Evolutionary conservation across 306 rosid genomes (phyloP).

Genomic region (Malus sylvestris): DNA sequence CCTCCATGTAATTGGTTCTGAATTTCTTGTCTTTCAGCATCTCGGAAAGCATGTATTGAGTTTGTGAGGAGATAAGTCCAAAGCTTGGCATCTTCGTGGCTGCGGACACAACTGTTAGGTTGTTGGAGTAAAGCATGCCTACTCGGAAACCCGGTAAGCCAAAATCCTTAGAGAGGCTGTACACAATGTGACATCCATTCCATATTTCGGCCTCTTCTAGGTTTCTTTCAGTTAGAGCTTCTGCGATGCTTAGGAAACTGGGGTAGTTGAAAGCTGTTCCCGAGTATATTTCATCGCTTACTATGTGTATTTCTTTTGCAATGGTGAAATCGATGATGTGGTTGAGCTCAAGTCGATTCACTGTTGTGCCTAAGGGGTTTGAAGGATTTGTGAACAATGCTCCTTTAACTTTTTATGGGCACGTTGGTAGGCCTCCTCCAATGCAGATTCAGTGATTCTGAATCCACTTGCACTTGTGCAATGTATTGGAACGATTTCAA

Average conservation of each 20-base stretch:
- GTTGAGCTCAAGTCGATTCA: constrained; percentile 44
- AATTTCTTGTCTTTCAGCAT: constrained; percentile 46
- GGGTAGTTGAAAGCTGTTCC: constrained; percentile 57
- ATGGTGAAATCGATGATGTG: constrained; percentile 41
- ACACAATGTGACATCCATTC: constrained; percentile 47
- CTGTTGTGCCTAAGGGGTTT: constrained; percentile 66
- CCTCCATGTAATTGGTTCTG: constrained; percentile 30
- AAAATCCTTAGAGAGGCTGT: constrained; percentile 67
- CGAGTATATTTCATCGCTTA: constrained; percentile 79
- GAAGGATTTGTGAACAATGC: constrained; percentile 73
- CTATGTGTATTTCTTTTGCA: constrained; percentile 39
- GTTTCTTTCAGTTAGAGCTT: constrained; percentile 24
- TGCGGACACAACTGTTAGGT: constrained; percentile 32
- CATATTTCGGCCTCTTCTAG: background rate
- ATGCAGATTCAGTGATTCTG: constrained; percentile 44
- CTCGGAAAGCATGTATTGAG: constrained; percentile 50
- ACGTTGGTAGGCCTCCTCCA: constrained; percentile 46
- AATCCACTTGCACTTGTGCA: constrained; percentile 69
- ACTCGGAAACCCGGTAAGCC: constrained; percentile 69
- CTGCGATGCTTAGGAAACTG: constrained; percentile 36
- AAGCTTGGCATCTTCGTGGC: constrained; percentile 95
- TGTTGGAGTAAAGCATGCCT: constrained; percentile 74
- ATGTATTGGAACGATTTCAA: constrained; percentile 63
- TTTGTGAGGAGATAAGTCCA: constrained; percentile 68
- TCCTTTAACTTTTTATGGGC: constrained; percentile 62